Evolutionary conservation across 495 filamentous ascomycete species (phyloP).

Genomic region (Terfezia claveryi): DNA sequence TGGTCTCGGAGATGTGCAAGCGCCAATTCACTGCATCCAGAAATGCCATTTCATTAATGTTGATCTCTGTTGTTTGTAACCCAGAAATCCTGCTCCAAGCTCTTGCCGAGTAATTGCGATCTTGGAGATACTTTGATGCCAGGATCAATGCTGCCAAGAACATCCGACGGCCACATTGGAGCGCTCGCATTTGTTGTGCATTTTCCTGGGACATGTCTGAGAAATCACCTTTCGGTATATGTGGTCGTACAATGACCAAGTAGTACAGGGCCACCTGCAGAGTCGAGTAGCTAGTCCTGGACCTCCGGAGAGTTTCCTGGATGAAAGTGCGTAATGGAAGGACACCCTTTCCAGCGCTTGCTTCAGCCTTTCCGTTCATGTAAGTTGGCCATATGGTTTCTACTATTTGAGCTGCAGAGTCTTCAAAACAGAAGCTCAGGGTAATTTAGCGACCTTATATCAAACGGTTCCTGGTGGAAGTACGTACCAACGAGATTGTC

Average conservation of each 20-base stretch:
- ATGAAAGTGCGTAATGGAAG: slow-evolving; percentile 87
- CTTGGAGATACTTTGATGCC: slow-evolving; percentile 83
- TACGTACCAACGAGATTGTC: slow-evolving; percentile 95
- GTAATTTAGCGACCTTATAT: slow-evolving; percentile 13
- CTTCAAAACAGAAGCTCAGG: slow-evolving; percentile 30
- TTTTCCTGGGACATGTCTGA: slow-evolving; percentile 72
- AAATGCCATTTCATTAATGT: slow-evolving; percentile 89
- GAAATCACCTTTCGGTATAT: slow-evolving; percentile 59
- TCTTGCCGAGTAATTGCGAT: slow-evolving; percentile 88
- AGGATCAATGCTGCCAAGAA: slow-evolving; percentile 80
- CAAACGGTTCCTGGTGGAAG: slow-evolving; percentile 9
- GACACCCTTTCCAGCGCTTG: slow-evolving; percentile 41
- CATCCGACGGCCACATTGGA: slow-evolving; percentile 95
- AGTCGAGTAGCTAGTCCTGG: slow-evolving; percentile 89
- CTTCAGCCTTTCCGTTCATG: slow-evolving; percentile 34
- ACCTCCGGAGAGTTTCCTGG: slow-evolving; percentile 85
- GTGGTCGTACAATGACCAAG: slow-evolving; percentile 75
- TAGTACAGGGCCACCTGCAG: slow-evolving; percentile 94
- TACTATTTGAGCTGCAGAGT: slow-evolving; percentile 91
- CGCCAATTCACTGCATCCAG: slow-evolving; percentile 78
- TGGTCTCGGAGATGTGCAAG: slow-evolving; percentile 69
- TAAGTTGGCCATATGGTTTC: slow-evolving; percentile 91
- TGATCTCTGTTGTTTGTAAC: slow-evolving; percentile 73
- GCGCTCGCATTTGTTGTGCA: slow-evolving; percentile 47
- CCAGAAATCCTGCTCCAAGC: slow-evolving; percentile 99